Evolutionary conservation across 495 filamentous ascomycete species (phyloP).

Genomic region (Staphylotrichum tortipilum): DNA sequence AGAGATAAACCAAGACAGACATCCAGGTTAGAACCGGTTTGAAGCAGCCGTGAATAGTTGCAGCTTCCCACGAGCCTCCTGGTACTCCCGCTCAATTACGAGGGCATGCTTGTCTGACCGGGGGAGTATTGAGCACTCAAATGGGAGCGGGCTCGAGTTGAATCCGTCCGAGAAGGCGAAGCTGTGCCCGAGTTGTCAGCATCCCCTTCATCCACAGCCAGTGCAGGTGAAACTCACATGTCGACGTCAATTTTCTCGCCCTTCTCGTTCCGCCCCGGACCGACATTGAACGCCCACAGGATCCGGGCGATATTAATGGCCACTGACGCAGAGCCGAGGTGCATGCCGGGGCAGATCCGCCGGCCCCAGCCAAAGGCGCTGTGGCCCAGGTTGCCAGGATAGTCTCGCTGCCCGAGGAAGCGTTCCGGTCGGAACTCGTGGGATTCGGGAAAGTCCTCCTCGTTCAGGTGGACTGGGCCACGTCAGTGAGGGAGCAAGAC

Average conservation of each 20-base stretch:
- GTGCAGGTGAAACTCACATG: slow-evolving; percentile 19
- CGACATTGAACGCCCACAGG: slow-evolving; percentile 44
- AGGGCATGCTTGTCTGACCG: slow-evolving; percentile 24
- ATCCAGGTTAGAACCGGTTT: not conserved
- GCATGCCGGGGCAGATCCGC: slow-evolving; percentile 48
- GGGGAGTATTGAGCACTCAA: slow-evolving; percentile 36
- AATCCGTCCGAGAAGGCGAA: slow-evolving; percentile 46
- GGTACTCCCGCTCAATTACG: slow-evolving; percentile 25
- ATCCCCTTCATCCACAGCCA: not conserved
- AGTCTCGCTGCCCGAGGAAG: slow-evolving; percentile 34
- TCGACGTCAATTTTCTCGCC: slow-evolving; percentile 43
- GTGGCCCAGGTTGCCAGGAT: slow-evolving; percentile 45
- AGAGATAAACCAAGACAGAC: too few species aligned
- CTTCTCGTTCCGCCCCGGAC: slow-evolving; percentile 33
- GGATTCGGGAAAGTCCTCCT: slow-evolving; percentile 49
- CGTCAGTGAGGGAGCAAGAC: slow-evolving; percentile 11
- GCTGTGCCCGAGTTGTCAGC: slow-evolving; percentile 12
- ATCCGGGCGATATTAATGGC: slow-evolving; percentile 46
- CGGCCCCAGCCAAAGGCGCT: slow-evolving; percentile 52
- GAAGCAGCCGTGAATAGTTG: slow-evolving; percentile 17
- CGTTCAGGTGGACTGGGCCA: slow-evolving; percentile 42
- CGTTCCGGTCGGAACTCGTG: slow-evolving; percentile 42
- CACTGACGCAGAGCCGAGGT: slow-evolving; percentile 42
- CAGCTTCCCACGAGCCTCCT: slow-evolving; percentile 21
- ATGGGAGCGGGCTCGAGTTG: slow-evolving; percentile 44